These are phyloP conservation scores for Cenchrus fungigraminus DNA, from an alignment of 176 grass and related monocot species.

Conservation along the genomic window DNA sequence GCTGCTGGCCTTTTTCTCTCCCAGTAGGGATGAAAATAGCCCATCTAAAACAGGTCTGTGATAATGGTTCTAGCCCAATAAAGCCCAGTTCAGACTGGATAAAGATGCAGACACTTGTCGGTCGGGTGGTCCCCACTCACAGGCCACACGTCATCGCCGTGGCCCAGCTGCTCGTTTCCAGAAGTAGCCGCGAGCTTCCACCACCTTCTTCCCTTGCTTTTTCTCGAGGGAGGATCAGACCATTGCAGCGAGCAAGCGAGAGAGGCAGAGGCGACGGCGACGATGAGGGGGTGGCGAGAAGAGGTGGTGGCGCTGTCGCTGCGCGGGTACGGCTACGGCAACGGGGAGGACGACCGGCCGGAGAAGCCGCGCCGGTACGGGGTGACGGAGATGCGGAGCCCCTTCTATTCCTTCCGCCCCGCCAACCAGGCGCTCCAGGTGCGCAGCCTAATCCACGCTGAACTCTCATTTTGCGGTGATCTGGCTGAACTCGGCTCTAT, in stretches of 20 bases:
- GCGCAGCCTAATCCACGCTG: too few relatives aligned
- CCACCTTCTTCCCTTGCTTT: slow-evolving; percentile 27
- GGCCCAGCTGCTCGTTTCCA: slow-evolving; percentile 35
- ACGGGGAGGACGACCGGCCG: slow-evolving; percentile 73
- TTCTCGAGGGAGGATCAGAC: not conserved
- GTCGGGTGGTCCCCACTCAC: not conserved
- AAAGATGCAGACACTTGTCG: not conserved
- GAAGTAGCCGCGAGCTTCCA: slow-evolving; percentile 56
- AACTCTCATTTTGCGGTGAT: not conserved
- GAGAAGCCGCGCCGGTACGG: slow-evolving; percentile 94
- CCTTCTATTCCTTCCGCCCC: slow-evolving; percentile 71
- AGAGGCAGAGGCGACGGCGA: not conserved
- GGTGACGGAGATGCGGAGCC: slow-evolving; percentile 92
- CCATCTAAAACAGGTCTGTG: not conserved
- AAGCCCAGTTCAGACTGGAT: not conserved
- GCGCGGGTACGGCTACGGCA: slow-evolving; percentile 50
- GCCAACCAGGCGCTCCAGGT: slow-evolving; percentile 70
- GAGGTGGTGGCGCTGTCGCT: slow-evolving; percentile 44
- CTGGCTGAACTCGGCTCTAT: not conserved
- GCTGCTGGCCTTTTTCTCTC: not conserved
- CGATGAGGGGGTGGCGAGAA: slow-evolving; percentile 46
- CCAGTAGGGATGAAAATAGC: not conserved
- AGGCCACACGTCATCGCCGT: not conserved
- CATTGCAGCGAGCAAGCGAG: not conserved
- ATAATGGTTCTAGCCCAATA: not conserved